A percentile compares a stretch with the other conserved stretches of the same genome.
Conservation (phyloP, 257 asterid species). For the Solanum paucissectum region DNA sequence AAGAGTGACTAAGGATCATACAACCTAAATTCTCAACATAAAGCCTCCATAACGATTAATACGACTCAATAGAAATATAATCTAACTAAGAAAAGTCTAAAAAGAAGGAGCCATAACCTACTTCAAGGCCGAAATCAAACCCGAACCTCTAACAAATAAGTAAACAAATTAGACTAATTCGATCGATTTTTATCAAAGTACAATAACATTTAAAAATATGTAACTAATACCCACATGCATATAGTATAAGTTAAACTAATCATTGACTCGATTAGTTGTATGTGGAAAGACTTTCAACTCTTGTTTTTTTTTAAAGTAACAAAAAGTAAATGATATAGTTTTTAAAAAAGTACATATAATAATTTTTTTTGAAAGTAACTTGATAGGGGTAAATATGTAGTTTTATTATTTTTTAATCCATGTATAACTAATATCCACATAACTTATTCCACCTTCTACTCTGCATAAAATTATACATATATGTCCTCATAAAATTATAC, state of each 20-base stretch:
- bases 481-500: too few relatives aligned
- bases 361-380: neutral
- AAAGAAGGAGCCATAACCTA: neutral
- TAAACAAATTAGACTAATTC: neutral
- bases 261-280: neutral
- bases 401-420: neutral
- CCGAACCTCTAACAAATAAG: neutral
- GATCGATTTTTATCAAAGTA: neutral
- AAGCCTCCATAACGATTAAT: neutral
- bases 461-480: neutral
- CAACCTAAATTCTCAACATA: neutral
- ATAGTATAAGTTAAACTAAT: neutral
- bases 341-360: neutral
- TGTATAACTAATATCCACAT: neutral
- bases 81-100: neutral
- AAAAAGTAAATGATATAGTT: neutral
- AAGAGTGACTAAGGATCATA: neutral
- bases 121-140: neutral
- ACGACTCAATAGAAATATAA: neutral
- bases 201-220: neutral
- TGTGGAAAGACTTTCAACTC: neutral
- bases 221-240: neutral
- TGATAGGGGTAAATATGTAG: neutral
- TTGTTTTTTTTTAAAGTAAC: neutral
- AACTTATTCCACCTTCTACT: neutral